A percentile compares a stretch with the other conserved stretches of the same genome.
phyloP scores from a whole-genome alignment of 2,329 filamentous ascomycete genomes.

The Mariannaea elegans region DNA sequence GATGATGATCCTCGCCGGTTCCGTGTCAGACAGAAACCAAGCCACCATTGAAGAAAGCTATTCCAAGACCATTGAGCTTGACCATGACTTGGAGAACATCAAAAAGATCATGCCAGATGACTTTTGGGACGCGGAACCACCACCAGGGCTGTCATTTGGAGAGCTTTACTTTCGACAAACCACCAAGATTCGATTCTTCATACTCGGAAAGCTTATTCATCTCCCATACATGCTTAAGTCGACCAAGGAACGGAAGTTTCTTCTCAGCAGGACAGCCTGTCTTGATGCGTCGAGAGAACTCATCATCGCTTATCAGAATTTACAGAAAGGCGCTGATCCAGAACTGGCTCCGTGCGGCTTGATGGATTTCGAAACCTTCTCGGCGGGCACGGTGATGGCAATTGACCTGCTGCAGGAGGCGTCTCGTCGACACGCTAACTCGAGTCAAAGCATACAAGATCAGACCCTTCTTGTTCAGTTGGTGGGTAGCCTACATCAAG shows the following conservation, averaged over 20 bases:
- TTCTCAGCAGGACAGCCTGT: constrained; percentile 48
- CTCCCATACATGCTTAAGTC: constrained; percentile 56
- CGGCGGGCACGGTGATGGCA: constrained; percentile 53
- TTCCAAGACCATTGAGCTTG: background rate
- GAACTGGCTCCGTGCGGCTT: constrained; percentile 48
- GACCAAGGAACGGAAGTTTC: constrained; percentile 45
- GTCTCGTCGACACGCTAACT: background rate
- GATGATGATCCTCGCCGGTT: background rate
- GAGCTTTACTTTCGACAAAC: constrained; percentile 37
- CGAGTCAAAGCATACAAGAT: no score
- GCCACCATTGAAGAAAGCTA: background rate
- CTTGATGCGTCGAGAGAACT: constrained; percentile 53
- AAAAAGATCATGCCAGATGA: background rate
- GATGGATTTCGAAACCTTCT: constrained; percentile 58
- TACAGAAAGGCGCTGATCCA: constrained; percentile 33
- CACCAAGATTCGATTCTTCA: constrained; percentile 51
- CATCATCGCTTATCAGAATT: constrained; percentile 46
- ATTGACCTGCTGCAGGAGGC: constrained; percentile 48
- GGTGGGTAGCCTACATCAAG: background rate
- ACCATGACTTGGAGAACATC: background rate
- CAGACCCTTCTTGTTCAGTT: no score
- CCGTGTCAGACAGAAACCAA: background rate
- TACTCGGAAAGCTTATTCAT: constrained; percentile 51
- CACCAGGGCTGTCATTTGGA: constrained; percentile 4
- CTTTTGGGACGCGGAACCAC: background rate